Conservation (phyloP, 2,329 filamentous ascomycete species). For the Monilinia polystroma region DNA sequence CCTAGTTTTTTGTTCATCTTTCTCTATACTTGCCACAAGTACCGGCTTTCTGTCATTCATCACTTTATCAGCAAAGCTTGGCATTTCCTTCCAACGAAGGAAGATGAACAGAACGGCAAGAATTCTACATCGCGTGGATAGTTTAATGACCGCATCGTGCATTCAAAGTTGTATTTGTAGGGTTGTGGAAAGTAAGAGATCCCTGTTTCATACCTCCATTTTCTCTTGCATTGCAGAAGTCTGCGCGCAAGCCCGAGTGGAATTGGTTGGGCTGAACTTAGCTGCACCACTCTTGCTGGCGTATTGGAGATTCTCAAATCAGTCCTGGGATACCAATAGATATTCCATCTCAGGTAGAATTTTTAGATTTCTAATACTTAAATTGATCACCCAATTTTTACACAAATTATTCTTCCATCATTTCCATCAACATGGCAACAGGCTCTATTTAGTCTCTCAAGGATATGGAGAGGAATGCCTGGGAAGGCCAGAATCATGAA, state of each 20-base stretch:
- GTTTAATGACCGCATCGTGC: neutral
- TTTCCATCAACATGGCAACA: neutral
- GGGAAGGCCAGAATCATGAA: slow-evolving; percentile 21
- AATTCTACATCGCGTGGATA: neutral
- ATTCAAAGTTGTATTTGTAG: neutral
- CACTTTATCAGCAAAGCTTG: neutral
- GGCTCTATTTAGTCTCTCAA: slow-evolving; percentile 8
- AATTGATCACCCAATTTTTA: neutral
- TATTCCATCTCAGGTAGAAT: neutral
- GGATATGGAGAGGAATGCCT: slow-evolving; percentile 24
- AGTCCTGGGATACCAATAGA: neutral
- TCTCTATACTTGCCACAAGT: neutral
- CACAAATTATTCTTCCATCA: neutral
- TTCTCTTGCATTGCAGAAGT: neutral
- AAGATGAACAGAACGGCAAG: neutral
- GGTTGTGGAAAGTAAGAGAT: neutral
- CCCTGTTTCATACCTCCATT: neutral
- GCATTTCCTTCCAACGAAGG: too few relatives aligned
- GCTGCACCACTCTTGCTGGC: neutral
- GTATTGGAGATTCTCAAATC: neutral
- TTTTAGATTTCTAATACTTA: neutral
- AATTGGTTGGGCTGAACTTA: neutral
- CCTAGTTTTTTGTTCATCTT: neutral
- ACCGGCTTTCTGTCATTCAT: neutral
- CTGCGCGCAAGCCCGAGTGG: neutral